Percentiles rank a stretch among this genome's conserved stretches.
Conservation (phyloP, 2,329 filamentous ascomycete species). For the Xylariales sp. region DNA sequence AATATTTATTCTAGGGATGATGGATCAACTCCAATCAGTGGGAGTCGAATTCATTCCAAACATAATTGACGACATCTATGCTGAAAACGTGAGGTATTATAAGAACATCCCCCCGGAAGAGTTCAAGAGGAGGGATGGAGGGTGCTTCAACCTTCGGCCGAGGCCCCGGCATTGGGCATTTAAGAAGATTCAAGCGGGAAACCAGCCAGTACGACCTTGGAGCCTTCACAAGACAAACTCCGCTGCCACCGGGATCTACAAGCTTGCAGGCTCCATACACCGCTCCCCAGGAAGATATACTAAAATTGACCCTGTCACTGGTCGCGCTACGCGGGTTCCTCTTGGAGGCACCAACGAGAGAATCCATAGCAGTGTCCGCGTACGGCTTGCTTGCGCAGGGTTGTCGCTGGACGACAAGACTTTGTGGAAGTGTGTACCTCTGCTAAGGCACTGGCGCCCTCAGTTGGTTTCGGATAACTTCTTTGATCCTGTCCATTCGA, state of each 20-base stretch:
- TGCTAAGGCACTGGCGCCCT: constrained; percentile 39
- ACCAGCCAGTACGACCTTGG: constrained; percentile 45
- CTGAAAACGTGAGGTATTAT: constrained; percentile 34
- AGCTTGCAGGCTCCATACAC: constrained; percentile 36
- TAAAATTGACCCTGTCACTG: constrained; percentile 35
- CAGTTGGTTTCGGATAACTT: constrained; percentile 26
- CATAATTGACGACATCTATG: constrained; percentile 21
- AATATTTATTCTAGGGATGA: neutral
- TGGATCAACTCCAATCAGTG: constrained; percentile 47
- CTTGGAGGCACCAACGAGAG: constrained; percentile 51
- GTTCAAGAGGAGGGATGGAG: constrained; percentile 8
- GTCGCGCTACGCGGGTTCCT: constrained; percentile 29
- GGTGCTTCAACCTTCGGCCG: neutral
- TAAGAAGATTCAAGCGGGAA: constrained; percentile 41
- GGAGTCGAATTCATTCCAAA: constrained; percentile 40
- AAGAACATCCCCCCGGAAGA: constrained; percentile 23
- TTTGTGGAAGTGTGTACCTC: constrained; percentile 41
- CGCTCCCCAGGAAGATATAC: constrained; percentile 46
- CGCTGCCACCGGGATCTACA: constrained; percentile 34
- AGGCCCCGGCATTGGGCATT: constrained; percentile 34
- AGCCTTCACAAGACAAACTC: constrained; percentile 40
- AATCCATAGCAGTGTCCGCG: constrained; percentile 49
- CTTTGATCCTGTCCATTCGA: constrained; percentile 28
- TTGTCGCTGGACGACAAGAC: constrained; percentile 43
- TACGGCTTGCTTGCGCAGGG: constrained; percentile 47